Base-by-base conservation (phyloP, 1,284 basidiomycete species). In the Cryptococcus sp. region DNA sequence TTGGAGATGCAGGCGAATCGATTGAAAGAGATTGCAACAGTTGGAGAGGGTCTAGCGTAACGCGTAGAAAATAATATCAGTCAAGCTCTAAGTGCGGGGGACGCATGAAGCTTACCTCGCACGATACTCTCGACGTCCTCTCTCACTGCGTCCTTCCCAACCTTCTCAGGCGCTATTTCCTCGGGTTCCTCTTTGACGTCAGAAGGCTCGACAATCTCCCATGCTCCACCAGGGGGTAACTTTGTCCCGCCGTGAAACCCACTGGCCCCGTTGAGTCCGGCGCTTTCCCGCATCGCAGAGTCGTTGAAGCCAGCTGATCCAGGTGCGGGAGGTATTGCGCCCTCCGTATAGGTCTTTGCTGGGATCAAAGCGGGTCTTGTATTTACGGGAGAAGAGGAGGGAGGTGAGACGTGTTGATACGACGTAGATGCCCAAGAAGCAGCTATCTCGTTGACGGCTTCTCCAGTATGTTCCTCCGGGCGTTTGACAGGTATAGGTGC, bases 101-200 rank as follows among this genome's bases (percentile, higher is more conserved):
- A 44, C 17, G n/a, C 47, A 13, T 48, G 61, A 52, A 61, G 63
- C 68, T 70, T 81, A 90, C 89, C 89, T 68, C 83, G 83, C 55
- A 90, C 83, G 62, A 92, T 85, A 55, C 87, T 86, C 40, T 86
- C 83, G 2, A 84, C 83, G 70, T 91, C 86, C n/a, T 81, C 74
- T 60, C 87, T 83, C 52, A 91, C 58, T 2, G 72, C 73, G 47
- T 80, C 82, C 79, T 65, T 82, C 72, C 69, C 81, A 76, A 61
- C 67, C 19, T 80, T 79, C 29, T 46, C 41, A 1, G 64, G 65
- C 29, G 63, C 56, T 0, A 61, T 54, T 7, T 51, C 48, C 39
- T 65, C 65, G 13, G 29, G 29, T 37, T 65, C 54, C 25, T 67
- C 64, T 41, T 22, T 47, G 39, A 66, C 41, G 41, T 73, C 72